Percentiles rank a stretch among this genome's conserved stretches.
These are phyloP conservation scores for Prunus mongolica DNA, from an alignment of 306 rosid genomes.

Conservation along the genomic window DNA sequence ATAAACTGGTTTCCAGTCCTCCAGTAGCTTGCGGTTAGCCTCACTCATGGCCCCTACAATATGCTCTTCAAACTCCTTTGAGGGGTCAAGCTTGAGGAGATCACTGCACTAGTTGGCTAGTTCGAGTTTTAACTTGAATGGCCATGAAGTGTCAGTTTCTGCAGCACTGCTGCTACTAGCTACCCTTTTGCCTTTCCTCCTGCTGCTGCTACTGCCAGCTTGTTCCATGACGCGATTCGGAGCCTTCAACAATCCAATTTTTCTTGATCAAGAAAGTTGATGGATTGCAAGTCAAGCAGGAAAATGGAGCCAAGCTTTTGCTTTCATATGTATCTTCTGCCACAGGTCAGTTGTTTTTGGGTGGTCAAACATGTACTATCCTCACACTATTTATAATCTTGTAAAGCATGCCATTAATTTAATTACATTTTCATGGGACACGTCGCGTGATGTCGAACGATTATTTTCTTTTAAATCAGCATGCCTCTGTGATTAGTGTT, in stretches of 20 bases:
- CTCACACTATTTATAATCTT: not conserved
- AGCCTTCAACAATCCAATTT: not conserved
- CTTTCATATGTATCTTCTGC: not conserved
- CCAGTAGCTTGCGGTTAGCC: conserved; percentile 29
- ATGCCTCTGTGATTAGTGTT: not conserved
- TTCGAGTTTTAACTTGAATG: conserved; percentile 42
- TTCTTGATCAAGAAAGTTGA: not conserved
- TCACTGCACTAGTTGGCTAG: conserved; percentile 33
- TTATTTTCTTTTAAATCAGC: not conserved
- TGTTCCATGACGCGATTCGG: not conserved
- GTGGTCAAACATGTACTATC: not conserved
- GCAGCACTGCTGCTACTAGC: not conserved
- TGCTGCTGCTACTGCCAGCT: not conserved
- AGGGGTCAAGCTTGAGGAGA: conserved; percentile 40
- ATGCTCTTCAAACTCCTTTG: conserved; percentile 43
- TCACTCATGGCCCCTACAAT: conserved; percentile 38
- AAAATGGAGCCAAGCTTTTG: too few species aligned
- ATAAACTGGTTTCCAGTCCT: conserved; percentile 41
- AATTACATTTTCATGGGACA: not conserved
- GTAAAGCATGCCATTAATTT: not conserved
- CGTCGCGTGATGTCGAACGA: not conserved
- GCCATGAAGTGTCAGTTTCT: conserved; percentile 27
- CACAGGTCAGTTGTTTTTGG: not conserved
- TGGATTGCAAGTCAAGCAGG: too few species aligned
- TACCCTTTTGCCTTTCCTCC: not conserved